phyloP scores from a whole-genome alignment of 164 flowering plant genomes.

The Pachysandra terminalis region DNA sequence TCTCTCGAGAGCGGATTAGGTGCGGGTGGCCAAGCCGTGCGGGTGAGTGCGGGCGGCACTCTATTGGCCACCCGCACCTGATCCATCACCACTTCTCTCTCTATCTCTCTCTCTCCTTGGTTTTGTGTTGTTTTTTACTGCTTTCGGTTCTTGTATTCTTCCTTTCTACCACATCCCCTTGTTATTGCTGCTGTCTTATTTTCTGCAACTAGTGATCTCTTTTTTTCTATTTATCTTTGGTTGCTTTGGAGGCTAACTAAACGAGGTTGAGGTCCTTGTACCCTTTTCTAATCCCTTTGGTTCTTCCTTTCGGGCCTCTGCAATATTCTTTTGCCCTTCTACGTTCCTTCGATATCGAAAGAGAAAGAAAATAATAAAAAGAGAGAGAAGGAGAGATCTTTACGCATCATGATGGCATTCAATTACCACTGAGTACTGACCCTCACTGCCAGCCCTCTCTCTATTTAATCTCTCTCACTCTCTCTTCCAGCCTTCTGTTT shows the following conservation, averaged over 20 bases:
- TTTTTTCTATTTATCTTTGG: background rate
- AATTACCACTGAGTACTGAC: conserved; percentile 17
- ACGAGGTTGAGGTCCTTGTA: conserved; percentile 34
- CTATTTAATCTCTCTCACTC: background rate
- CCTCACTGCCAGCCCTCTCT: background rate
- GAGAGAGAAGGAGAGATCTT: conserved; percentile 3
- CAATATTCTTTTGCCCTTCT: conserved; percentile 14
- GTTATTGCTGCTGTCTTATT: background rate
- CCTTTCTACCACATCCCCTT: background rate
- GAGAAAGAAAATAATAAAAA: no score
- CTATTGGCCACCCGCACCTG: no score
- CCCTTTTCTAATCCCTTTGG: conserved; percentile 20
- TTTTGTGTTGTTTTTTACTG: no score
- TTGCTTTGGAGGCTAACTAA: conserved; percentile 24
- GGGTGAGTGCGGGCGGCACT: no score
- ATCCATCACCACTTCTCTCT: no score
- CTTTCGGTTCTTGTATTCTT: background rate
- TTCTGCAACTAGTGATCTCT: background rate
- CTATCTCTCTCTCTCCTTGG: conserved; percentile 9
- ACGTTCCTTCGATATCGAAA: no score
- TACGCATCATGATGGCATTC: conserved; percentile 28
- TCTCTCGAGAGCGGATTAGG: no score
- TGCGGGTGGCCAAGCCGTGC: no score
- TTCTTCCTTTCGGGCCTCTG: conserved; percentile 18
- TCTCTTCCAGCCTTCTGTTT: background rate